Percentiles rank a stretch among this genome's conserved stretches.
Evolutionary conservation across 1,284 basidiomycete species (phyloP).

Genomic region (Pisolithus thermaeus): DNA sequence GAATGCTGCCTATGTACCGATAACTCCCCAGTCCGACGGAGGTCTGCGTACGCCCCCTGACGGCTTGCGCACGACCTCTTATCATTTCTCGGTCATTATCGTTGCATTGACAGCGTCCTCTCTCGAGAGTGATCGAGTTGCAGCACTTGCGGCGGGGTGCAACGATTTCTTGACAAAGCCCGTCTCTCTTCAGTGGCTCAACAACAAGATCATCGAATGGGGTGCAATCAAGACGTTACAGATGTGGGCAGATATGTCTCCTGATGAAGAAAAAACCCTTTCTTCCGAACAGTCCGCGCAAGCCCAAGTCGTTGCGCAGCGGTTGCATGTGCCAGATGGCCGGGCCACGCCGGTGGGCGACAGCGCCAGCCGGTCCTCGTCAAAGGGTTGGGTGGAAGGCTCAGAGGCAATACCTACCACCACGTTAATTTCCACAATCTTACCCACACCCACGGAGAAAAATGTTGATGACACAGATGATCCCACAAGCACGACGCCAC

Average conservation of each 20-base stretch:
- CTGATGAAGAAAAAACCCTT: constrained; percentile 50
- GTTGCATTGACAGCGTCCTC: constrained; percentile 96
- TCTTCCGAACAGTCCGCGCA: constrained; percentile 56
- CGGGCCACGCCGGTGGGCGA: constrained; percentile 35
- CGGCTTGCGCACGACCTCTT: constrained; percentile 54
- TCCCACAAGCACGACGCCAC: constrained; percentile 9
- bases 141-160: constrained; percentile 94
- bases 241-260: constrained; percentile 79
- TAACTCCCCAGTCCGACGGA: constrained; percentile 56
- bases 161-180: constrained; percentile 99
- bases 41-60: constrained; percentile 47
- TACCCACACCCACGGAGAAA: constrained; percentile 16
- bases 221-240: constrained; percentile 84
- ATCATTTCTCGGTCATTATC: constrained; percentile 95
- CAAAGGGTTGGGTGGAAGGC: constrained; percentile 22
- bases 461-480: constrained; percentile 19
- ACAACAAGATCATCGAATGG: constrained; percentile 99
- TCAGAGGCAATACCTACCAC: constrained; percentile 17
- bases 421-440: constrained; percentile 11
- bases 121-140: constrained; percentile 88
- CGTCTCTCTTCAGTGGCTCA: constrained; percentile 91
- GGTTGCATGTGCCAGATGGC: constrained; percentile 60
- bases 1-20: constrained; percentile 69
- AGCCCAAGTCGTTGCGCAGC: constrained; percentile 61
- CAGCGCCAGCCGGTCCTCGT: constrained; percentile 31